Evolutionary conservation across 768 basidiomycete genomes (phyloP), one percentile per base, ranked within the genome.

Genomic region (Pisolithus orientalis): DNA sequence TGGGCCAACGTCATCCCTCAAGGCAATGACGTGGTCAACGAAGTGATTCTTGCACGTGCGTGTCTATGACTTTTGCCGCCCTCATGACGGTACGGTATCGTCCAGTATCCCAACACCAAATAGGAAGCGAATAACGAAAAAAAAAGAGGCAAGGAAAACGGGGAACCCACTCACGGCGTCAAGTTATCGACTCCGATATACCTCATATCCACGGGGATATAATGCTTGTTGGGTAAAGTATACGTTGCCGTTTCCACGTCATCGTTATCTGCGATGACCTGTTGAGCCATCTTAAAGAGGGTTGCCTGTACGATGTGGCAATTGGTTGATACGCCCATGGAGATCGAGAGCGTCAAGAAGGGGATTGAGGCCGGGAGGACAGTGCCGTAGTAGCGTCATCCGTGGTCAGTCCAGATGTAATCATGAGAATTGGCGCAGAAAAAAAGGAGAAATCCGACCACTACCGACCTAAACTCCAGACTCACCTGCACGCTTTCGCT

Each of bases 161-260:
- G 34, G 60, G 58, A 57, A n/a, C 38, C 27, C 44, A 73, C 71
- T 63, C 62, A 86, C 84, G 84, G 83, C 2, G 80, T 81, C 38
- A 78, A 57, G 62, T 91, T 90, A 59, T 89, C 86, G 8, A 87
- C 64, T 2, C 80, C 82, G 42, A 87, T 70, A 54, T 89, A 90
- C 49, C 68, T 69, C 83, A 92, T 86, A 66, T 90, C 82, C 44
- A 94, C 90, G 0, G 90, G 88, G 59, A 96, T 80, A 67, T 95
- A 97, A 64, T 96, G 94, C 71, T 94, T 91, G 75, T 98, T 98
- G 2, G 95, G 94, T 3, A 96, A 76, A 40, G 71, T 68, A 69
- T 95, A 96, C 13, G 77, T 75, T 31, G 90, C 85, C 2, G 68
- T 68, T 40, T 75, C 64, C 11, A 96, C 75, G 2, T 72, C 72